Evolutionary conservation across 768 basidiomycete species (phyloP), one percentile per base, ranked within the genome.

Genomic region (Vishniacozyma victoriae): DNA sequence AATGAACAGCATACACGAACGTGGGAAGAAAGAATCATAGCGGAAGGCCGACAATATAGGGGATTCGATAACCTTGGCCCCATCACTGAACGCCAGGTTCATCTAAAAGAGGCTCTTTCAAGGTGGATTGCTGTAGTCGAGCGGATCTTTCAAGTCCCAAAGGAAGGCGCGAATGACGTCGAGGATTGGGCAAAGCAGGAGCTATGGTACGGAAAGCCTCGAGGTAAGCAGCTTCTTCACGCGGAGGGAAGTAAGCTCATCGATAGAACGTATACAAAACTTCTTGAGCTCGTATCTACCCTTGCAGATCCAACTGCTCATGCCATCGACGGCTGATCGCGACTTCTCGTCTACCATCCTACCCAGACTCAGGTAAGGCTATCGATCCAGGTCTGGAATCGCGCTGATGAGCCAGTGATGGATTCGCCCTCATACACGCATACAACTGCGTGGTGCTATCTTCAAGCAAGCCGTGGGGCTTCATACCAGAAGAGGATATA

Each of bases 391-490:
- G n/a, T 9, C 29, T n/a, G 9, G 29, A 9, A 33, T 9, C n/a
- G 9, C 9, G 29, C 37, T 42, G 46, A 29, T 47, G 24, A 3
- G 24, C 2, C 42, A 62, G 60, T 24, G 70, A 69, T 41, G 70
- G 67, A 13, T 71, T 58, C 48, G 47, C 68, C 22, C 51, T 65
- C 25, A 55, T 58, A 18, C 52, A 58, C 26, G 67, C 65, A 3
- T 61, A 66, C 56, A 71, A 71, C 37, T 38, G 56, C 2, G 57
- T 46, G 15, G 26, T 69, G 2, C 19, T 44, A 12, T 25, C 41
- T 3, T 63, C 65, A 15, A 35, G 55, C 5, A 59, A 58, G 18
- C 41, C 70, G 20, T 71, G 70, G 70, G 70, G 70, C 2, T 60
- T 64, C 43, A 58, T 71, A 2, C 48, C 59, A 3, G 55, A 60